Base-by-base conservation (phyloP, 2,329 filamentous ascomycete species). In the Raffaelea arxii region DNA sequence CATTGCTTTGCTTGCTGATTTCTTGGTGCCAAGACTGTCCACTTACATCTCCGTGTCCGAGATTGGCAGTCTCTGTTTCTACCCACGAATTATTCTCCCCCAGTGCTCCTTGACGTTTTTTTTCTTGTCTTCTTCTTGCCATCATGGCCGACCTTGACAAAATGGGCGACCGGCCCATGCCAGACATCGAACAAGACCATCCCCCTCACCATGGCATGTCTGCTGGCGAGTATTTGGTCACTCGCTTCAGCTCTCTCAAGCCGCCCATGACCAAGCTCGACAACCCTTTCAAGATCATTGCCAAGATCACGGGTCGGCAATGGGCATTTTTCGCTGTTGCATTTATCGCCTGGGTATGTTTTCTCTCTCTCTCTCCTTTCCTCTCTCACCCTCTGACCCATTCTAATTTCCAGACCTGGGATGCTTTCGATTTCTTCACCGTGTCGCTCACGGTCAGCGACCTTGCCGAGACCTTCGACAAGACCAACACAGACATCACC, bases 401-500 rank as follows among this genome's bases (percentile, higher is more conserved):
- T 19, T 6, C 16, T 16, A 16, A 4, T 18, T 19, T 14, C 5
- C 23, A 49, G 48, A 84, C 78, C 1, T 85, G 84, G 47, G 86
- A 91, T 61, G 85, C 86, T 4, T 91, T 90, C 60, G 86, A 89
- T 63, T 91, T 90, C 60, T 84, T 89, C 63, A 83, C 86, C 23
- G 71, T 91, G 9, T 85, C 81, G 4, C 86, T 91, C 53, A 85
- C 89, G 61, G 86, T 84, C 4, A 74, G 75, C 54, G 87, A 88
- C 65, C 68, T 90, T 22, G 74, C 71, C 41, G 55, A 66, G 36
- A 70, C 72, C 58, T 77, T 73, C 46, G 57, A 56, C 49, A 65
- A 63, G 18, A 68, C 67, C 43, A 77, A 77, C 51, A 86, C 84
- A 1, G 71, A 82, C 46, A 82, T 91, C 55, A 79, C 80, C 3